Base-by-base conservation (phyloP, 768 basidiomycete genomes). In the Holtermanniella nyarrowii region DNA sequence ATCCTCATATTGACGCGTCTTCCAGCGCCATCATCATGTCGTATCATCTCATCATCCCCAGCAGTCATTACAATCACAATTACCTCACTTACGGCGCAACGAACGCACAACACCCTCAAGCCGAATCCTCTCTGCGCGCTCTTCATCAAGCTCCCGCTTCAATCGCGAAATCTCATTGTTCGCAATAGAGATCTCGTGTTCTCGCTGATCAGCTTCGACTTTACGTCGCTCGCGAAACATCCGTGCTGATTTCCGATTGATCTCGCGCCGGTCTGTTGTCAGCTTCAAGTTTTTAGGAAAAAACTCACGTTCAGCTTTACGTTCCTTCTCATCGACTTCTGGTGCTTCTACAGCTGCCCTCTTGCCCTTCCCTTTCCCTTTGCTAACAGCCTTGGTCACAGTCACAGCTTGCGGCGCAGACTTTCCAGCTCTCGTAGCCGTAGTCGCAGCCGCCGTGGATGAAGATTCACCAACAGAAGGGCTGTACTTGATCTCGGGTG, bases 221-320 rank as follows among this genome's bases (percentile, higher is more conserved):
- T 52, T 50, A n/a, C 57, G 26, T 20, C 46, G 37, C 4, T 18
- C 26, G 18, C 57, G 57, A 37, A 54, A 53, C 45, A 54, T 58
- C 43, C 54, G 53, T 22, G 57, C 57, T 13, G 57, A 58, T 25
- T 48, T 50, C 18, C 57, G 57, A 20, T 58, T 58, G 46, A 58
- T 58, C 14, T 20, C 41, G 20, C 57, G 53, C 14, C 57, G 57
- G 40, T 54, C 57, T 7, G 7, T 7, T 37, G 31, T 37, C 10
- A 37, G 31, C 31, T 7, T 16, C 31, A 16, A 16, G 31, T 37
- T 37, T 7, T 7, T 7, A 7, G 31, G 31, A 37, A 16, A 7
- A 16, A 7, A 37, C 31, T 37, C 31, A 37, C 31, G 31, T 37
- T 37, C 31, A 7, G 10, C 10, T 16, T 37, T 37, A 16, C 7